Conservation (phyloP, 129 eudicot genomes). For the Saposhnikovia divaricata region DNA sequence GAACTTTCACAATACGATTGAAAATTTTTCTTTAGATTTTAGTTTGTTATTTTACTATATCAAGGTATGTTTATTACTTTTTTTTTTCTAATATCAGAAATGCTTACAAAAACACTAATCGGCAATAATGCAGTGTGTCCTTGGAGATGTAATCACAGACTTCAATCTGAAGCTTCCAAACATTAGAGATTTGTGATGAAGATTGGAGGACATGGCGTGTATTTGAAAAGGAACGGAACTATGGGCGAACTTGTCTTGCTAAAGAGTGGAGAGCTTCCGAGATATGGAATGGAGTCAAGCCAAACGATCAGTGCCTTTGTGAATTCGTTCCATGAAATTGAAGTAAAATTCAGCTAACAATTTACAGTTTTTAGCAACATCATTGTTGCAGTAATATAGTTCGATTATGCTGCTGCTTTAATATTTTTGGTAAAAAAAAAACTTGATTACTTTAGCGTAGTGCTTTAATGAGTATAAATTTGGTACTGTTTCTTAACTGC, state of each 20-base stretch:
- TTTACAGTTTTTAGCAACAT: background rate
- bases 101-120: no score
- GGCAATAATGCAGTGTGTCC: constrained; percentile 5
- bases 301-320: constrained; percentile 6
- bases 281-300: background rate
- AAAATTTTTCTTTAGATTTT: no score
- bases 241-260: background rate
- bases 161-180: background rate
- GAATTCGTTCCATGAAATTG: background rate
- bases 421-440: no score
- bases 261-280: constrained; percentile 2
- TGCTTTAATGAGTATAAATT: no score
- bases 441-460: no score
- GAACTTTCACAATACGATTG: no score
- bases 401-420: no score
- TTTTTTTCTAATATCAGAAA: no score
- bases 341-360: background rate
- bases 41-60: no score
- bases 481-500: no score
- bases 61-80: no score
- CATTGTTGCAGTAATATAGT: background rate
- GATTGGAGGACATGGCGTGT: background rate
- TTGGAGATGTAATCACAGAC: background rate
- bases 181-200: background rate
- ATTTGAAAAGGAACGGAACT: background rate